Base-by-base conservation (phyloP, 1,284 basidiomycete genomes). In the Pseudozyma sp. region DNA sequence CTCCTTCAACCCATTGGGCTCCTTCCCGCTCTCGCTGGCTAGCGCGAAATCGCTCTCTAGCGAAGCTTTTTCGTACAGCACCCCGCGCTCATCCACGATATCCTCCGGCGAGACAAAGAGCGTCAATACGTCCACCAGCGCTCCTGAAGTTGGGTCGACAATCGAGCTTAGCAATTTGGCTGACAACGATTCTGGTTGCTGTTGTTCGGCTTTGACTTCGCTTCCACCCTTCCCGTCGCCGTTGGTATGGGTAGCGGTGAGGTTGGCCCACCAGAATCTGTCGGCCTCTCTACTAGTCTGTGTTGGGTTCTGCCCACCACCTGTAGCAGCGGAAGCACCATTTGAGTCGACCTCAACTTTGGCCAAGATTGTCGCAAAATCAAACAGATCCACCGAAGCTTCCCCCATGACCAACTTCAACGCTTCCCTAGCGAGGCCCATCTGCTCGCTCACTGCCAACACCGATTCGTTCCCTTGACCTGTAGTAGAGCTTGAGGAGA, bases 361-460 rank as follows among this genome's bases (percentile, higher is more conserved):
- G 25, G 55, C 54, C 18, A 76, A 39, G n/a, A 71, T 42, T 13
- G 52, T 45, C 6, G 62, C 55, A 51, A 70, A 68, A n/a, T 60
- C 63, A 7, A n/a, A 54, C 14, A 76, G 48, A 19, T 66, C 69
- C 18, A 76, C 51, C 5, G 58, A 50, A 0, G 54, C 56, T 25
- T 58, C 58, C 16, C 59, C 64, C 8, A 43, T 25, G 4, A 76
- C 50, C 18, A 56, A 48, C 5, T 45, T 25, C 34, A 72, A 16
- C 11, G 74, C 53, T 43, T 72, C 74, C 1, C 74, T 38, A 11
- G 74, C 74, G 36, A 76, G 56, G 19, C 59, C 59, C 61, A 72
- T 65, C 56, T 76, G 74, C 34, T 76, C 74, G 34, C 65, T 69
- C 31, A 76, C 62, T 3, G 74, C 74, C 25, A 72, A 44, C 59